Conservation (phyloP, 2,329 filamentous ascomycete species). For the Falciphora oryzae region DNA sequence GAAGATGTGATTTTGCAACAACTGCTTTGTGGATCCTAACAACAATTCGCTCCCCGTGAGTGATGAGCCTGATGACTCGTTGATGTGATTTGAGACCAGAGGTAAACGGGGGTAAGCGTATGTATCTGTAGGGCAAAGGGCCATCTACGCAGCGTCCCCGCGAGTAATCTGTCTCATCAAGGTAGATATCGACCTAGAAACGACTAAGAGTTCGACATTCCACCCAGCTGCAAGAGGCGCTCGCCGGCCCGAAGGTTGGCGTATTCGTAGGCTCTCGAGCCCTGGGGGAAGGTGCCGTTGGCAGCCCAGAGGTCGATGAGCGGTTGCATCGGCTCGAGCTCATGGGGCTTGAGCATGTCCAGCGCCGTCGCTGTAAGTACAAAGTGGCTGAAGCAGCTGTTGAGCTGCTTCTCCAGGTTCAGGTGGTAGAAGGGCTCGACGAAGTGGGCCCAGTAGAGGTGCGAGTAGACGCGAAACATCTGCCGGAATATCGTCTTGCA, state of each 20-base stretch:
- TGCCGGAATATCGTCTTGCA: constrained; percentile 94
- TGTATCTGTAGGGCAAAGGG: neutral
- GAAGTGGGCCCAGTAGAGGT: constrained; percentile 97
- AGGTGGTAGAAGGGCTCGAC: constrained; percentile 71
- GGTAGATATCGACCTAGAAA: neutral
- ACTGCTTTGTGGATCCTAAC: neutral
- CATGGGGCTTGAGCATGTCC: constrained; percentile 79
- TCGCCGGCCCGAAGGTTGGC: constrained; percentile 58
- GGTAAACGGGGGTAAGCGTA: too few relatives aligned
- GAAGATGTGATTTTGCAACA: too few relatives aligned
- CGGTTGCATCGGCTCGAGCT: constrained; percentile 93
- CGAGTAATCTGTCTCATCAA: neutral
- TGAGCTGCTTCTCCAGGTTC: constrained; percentile 73
- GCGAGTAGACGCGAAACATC: constrained; percentile 97
- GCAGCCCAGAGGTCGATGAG: constrained; percentile 87
- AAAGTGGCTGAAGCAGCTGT: constrained; percentile 85
- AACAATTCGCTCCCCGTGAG: neutral
- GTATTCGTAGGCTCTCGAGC: constrained; percentile 62
- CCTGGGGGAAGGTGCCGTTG: constrained; percentile 79
- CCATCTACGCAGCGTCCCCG: neutral
- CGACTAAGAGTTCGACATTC: constrained; percentile 7
- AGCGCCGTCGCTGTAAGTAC: constrained; percentile 73
- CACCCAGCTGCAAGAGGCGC: constrained; percentile 36
- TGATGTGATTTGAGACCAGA: too few relatives aligned
- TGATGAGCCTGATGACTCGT: too few relatives aligned